Conservation (phyloP, 495 filamentous ascomycete species). For the Xeromyces bisporus region DNA sequence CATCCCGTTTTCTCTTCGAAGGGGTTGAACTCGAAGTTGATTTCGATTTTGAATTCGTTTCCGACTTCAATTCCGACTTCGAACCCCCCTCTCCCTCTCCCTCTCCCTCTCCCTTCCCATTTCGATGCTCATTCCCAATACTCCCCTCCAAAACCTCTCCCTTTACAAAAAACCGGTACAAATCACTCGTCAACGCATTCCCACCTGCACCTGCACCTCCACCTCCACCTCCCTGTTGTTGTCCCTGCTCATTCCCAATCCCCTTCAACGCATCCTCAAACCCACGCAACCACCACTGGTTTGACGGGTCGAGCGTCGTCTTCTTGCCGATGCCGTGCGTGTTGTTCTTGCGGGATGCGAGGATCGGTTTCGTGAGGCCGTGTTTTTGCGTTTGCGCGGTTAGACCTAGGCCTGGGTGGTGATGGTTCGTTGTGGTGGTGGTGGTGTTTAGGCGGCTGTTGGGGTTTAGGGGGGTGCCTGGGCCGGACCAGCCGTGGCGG, state of each 20-base stretch:
- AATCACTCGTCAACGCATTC: constrained; percentile 35
- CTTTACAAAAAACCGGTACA: constrained; percentile 69
- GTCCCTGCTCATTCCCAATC: constrained; percentile 35
- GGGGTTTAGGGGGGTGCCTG: constrained; percentile 56
- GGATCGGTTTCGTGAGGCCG: constrained; percentile 52
- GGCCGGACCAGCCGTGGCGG: constrained; percentile 63
- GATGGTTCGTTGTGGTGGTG: constrained; percentile 47
- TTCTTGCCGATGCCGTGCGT: constrained; percentile 55
- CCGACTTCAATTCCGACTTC: constrained; percentile 1
- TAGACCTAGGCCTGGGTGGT: constrained; percentile 38
- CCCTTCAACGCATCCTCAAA: constrained; percentile 65
- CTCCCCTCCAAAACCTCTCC: constrained; percentile 61
- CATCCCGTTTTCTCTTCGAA: constrained; percentile 3
- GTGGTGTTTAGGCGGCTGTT: constrained; percentile 49
- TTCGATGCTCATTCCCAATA: constrained; percentile 15
- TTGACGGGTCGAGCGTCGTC: constrained; percentile 41
- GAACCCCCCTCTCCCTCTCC: constrained; percentile 6
- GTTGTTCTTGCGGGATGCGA: constrained; percentile 50
- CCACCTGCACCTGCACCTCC: constrained; percentile 7
- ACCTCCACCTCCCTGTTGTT: too few relatives aligned
- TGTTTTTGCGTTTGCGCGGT: too few relatives aligned
- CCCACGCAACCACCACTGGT: constrained; percentile 68
- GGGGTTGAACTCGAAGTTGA: too few relatives aligned
- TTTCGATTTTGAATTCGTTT: neutral
- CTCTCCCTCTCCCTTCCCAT: constrained; percentile 2